Evolutionary conservation across 2,329 filamentous ascomycete genomes (phyloP).

Genomic region (Ampelomyces quisqualis): DNA sequence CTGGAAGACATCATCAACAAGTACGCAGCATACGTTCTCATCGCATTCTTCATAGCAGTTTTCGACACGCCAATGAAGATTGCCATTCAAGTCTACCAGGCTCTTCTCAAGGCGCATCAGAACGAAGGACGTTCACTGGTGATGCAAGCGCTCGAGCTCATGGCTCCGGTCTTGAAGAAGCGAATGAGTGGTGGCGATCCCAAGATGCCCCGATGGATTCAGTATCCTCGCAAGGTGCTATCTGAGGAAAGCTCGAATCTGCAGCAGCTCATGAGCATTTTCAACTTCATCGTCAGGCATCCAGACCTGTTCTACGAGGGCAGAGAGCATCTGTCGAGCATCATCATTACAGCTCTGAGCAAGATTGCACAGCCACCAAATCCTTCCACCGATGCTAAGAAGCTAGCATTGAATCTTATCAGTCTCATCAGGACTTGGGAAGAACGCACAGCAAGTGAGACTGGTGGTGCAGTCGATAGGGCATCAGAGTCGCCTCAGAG

Average conservation of each 20-base stretch:
- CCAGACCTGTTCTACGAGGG: slow-evolving; percentile 93
- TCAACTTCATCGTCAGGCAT: slow-evolving; percentile 92
- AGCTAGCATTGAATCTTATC: slow-evolving; percentile 86
- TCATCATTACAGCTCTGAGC: slow-evolving; percentile 83
- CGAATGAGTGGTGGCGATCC: slow-evolving; percentile 71
- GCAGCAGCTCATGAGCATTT: slow-evolving; percentile 95
- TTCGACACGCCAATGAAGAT: slow-evolving; percentile 98
- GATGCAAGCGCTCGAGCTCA: slow-evolving; percentile 88
- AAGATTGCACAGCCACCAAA: slow-evolving; percentile 85
- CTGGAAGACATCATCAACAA: slow-evolving; percentile 99
- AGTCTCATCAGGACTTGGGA: slow-evolving; percentile 92
- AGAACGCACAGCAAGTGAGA: slow-evolving; percentile 70
- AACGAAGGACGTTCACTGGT: slow-evolving; percentile 91
- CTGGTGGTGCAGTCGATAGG: slow-evolving; percentile 39
- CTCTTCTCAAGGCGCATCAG: slow-evolving; percentile 86
- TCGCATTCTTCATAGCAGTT: slow-evolving; percentile 95
- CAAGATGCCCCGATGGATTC: slow-evolving; percentile 80
- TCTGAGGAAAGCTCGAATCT: slow-evolving; percentile 93
- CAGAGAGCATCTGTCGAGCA: slow-evolving; percentile 82
- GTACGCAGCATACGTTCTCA: slow-evolving; percentile 93
- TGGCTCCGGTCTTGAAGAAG: slow-evolving; percentile 91
- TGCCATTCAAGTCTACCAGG: slow-evolving; percentile 90
- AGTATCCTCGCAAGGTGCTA: slow-evolving; percentile 84
- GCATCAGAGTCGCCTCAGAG: slow-evolving; percentile 68
- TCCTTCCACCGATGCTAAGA: slow-evolving; percentile 87